Evolutionary conservation across 2,329 filamentous ascomycete species (phyloP).

Genomic region (Pseudonectria buxi): DNA sequence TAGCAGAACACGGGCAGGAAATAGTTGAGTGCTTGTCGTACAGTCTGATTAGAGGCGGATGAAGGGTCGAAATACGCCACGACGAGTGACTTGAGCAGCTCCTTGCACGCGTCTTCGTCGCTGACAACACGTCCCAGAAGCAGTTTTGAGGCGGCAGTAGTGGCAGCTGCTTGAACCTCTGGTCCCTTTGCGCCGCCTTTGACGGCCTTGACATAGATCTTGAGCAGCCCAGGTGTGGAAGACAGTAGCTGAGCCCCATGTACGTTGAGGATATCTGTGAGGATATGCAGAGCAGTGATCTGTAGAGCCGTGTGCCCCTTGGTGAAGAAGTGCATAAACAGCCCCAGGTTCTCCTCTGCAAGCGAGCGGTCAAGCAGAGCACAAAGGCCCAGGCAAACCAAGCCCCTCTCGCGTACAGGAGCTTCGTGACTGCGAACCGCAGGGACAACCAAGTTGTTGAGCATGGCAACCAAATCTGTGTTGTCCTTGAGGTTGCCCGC

Average conservation of each 20-base stretch:
- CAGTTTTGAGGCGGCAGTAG: slow-evolving; percentile 76
- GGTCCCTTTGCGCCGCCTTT: slow-evolving; percentile 62
- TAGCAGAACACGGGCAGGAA: slow-evolving; percentile 95
- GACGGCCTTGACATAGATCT: slow-evolving; percentile 78
- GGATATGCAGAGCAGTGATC: slow-evolving; percentile 81
- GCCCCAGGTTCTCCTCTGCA: slow-evolving; percentile 81
- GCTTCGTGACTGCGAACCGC: slow-evolving; percentile 91
- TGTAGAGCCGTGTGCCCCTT: slow-evolving; percentile 89
- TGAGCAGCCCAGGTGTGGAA: slow-evolving; percentile 63
- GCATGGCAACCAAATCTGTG: slow-evolving; percentile 88
- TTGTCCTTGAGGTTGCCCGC: slow-evolving; percentile 82
- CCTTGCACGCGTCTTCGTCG: slow-evolving; percentile 57
- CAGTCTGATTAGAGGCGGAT: slow-evolving; percentile 69
- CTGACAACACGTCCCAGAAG: slow-evolving; percentile 74
- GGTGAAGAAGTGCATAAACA: slow-evolving; percentile 94
- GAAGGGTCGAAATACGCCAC: slow-evolving; percentile 86
- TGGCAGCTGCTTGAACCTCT: slow-evolving; percentile 74
- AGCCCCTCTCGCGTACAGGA: slow-evolving; percentile 81
- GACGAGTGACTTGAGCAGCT: slow-evolving; percentile 78
- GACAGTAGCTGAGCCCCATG: slow-evolving; percentile 74
- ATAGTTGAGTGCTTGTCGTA: slow-evolving; percentile 83
- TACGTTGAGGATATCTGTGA: slow-evolving; percentile 87
- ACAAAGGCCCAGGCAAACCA: slow-evolving; percentile 85
- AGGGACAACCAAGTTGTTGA: slow-evolving; percentile 94
- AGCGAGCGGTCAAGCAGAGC: slow-evolving; percentile 86